Base-by-base conservation (phyloP, 371 early-diverging fungal genomes). In the Umbelopsis sp. region DNA sequence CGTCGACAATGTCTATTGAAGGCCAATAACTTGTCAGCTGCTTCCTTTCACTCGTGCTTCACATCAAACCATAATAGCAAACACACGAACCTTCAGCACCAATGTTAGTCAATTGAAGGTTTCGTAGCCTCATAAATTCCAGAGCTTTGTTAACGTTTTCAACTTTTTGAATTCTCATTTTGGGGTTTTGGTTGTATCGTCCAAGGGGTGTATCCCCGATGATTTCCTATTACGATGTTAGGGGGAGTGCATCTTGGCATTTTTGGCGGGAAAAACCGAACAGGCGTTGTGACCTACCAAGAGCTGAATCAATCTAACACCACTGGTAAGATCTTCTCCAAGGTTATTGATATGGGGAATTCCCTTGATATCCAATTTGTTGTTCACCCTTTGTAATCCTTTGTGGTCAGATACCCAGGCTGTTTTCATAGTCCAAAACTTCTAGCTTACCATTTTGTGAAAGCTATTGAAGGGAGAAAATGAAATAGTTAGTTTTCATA, bases 101-200 rank as follows among this genome's bases (percentile, higher is more conserved):
- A 76, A 95, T 99, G 81, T 99, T 99, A 45, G 98, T 95, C 51
- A 99, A 80, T 24, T 81, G 78, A 35, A 99, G 91, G 51, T 93
- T 94, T 62, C 94, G 89, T 44, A 82, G 81, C 69, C 94, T 91
- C 67, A 99, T 93, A 75, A 94, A 99, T 63, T 93, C 93, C 45
- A 99, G 81, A 4, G 98, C 94, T 75, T 86, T 93, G 82, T 98
- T 95, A 65, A 95, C 87, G 84, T 99, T 99, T 73, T 99, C 99
- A 67, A 97, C 91, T 66, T 94, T 95, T 76, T 98, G 97, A 67
- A 99, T 92, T 50, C 96, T 89, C 79, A 95, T 87, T 70, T 87
- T 86, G n/a, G 99, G 97, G 70, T 86, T 86, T 69, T 87, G 86
- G 87, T 95, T 96, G 83, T 92, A 96, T 65, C 85, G 84, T 50